phyloP scores from a whole-genome alignment of 1,139 yeast genomes.

The Kodamaea fungicola region DNA sequence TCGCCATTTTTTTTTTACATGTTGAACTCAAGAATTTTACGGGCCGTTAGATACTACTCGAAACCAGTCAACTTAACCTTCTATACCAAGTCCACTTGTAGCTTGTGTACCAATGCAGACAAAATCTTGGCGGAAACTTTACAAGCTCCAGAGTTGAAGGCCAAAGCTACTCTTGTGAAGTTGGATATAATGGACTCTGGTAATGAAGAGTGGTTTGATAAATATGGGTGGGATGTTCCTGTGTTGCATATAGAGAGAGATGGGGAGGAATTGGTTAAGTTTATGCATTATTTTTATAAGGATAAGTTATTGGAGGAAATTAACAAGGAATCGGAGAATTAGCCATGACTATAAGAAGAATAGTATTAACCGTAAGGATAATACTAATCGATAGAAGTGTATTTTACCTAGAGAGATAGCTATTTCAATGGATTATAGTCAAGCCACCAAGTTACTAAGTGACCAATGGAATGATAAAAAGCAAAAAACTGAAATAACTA shows the following conservation, averaged over 20 bases:
- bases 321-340: too few relatives aligned
- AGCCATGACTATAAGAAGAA: too few relatives aligned
- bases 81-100: conserved; percentile 77
- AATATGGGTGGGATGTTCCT: conserved; percentile 87
- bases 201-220: conserved; percentile 73
- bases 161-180: conserved; percentile 31
- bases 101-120: conserved; percentile 74
- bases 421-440: too few relatives aligned
- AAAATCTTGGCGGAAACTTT: conserved; percentile 45
- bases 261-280: conserved; percentile 48
- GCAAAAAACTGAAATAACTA: too few relatives aligned
- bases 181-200: conserved; percentile 67
- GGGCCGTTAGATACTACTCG: conserved; percentile 1
- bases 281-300: conserved; percentile 72
- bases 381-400: too few relatives aligned
- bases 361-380: too few relatives aligned
- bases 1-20: too few relatives aligned
- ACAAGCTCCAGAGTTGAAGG: conserved; percentile 17
- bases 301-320: conserved; percentile 55
- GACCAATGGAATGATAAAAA: too few relatives aligned
- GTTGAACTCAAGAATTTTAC: neutral
- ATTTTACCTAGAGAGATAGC: too few relatives aligned
- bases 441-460: too few relatives aligned
- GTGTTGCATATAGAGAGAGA: conserved; percentile 69
- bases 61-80: conserved; percentile 45